Evolutionary conservation across 306 rosid species (phyloP), one percentile per base, ranked within the genome.

Genomic region (Sechiopsis laciniata): DNA sequence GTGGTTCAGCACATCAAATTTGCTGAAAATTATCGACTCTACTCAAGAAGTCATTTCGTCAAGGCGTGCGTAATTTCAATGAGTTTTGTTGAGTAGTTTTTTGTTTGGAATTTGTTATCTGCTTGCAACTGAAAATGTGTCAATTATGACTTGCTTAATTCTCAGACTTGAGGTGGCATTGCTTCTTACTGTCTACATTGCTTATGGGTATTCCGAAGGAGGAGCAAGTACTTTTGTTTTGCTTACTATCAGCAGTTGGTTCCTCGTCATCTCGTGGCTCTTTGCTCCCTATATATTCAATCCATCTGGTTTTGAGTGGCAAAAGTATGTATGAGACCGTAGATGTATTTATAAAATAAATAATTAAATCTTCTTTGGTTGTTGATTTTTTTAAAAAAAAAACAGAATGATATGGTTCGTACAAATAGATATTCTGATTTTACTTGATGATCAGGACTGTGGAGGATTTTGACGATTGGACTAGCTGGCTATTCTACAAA

Each of bases 231-330:
- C 99, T 16, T 94, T 80, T 80, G 57, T 89, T 82, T 80, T 94
- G 85, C 75, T 91, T 55, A 94, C 99, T 73, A 46, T 94, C 7
- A 94, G 99, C 85, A 94, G 99, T 85, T 94, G 99, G 99, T 94
- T 94, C 91, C 89, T 94, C 57, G 99, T 91, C 81, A 80, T 94
- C 83, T 94, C 99, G 58, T 94, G 99, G 99, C 94, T 94, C 77
- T 94, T 90, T 42, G 98, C 97, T 53, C 98, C 98, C 13, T 94
- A 94, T 78, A 90, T 94, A 84, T 94, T 94, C 79, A 94, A 94
- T 80, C 98, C 98, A 48, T 94, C 98, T 37, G 98, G 98, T 73
- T 94, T 94, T 22, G 98, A 94, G 84, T 94, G 98, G 97, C 98
- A 90, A 84, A 94, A 94, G 99, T 94, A 91, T 79, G 99, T 79